Base-by-base conservation (phyloP, 176 grass and related monocot species). In the Juncus effusus region DNA sequence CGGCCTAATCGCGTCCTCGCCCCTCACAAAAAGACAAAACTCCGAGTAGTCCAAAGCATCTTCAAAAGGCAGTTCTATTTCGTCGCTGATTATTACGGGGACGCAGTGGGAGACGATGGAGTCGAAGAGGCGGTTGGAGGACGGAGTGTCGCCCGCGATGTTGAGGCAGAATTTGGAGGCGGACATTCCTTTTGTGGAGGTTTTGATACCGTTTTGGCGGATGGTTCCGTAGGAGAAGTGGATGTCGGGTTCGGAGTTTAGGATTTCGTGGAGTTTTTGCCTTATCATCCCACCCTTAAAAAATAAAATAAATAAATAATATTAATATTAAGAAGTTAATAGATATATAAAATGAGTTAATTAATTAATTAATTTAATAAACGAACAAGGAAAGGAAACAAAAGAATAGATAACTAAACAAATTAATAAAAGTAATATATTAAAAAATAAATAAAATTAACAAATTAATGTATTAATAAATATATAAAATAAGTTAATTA, bases 81-180 rank as follows among this genome's bases (percentile, higher is more conserved):
- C 78, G 59, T 96, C 87, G 71, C 91, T 90, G 49, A 96, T 60
- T 19, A 96, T 38, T 2, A 96, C 78, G 0, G 91, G 91, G 1
- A 96, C 78, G 67, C 91, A 96, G 58, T 90, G 91, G 74, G 71
- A 84, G 36, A 78, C 84, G 1, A 96, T 85, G 60, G 91, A 83
- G 61, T 96, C 91, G 63, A 90, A 96, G 73, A 90, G 91, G 8
- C 91, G 78, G 83, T 90, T 96, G 2, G 87, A 90, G 2, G 91
- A 96, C 6, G 91, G 91, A 0, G 91, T 96, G 67, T 95, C 90
- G 0, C 90, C 86, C 0, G 90, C 90, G 42, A 95, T 82, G 72
- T 84, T 87, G 13, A 90, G 75, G 77, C 90, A 95, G 75, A 95
- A 95, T 72, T 84, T 95, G 2, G 90, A 90, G 3, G 82, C 75